Evolutionary conservation across 352 stramenopile genomes (phyloP), one percentile per base, ranked within the genome.

Genomic region (Globisporangium solare): DNA sequence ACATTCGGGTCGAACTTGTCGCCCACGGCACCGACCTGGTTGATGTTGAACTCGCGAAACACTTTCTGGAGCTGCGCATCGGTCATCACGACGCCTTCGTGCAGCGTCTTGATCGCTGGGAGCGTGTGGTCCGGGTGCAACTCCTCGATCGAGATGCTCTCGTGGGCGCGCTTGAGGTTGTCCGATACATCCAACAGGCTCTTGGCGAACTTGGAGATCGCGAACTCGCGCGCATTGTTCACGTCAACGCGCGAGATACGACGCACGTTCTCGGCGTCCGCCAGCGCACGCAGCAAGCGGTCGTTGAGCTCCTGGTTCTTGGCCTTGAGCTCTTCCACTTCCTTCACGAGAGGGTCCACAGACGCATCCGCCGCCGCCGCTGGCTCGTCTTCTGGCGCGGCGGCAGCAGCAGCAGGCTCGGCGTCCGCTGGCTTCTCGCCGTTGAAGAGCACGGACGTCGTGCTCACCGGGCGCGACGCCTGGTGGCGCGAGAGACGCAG

Each of bases 1-100:
- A 98, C 68, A 63, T 98, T 97, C 39, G 97, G 96, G 88, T 99
- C 96, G 67, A 99, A 99, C 68, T 91, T 94, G 67, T 99, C 97
- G 43, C 95, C 96, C 35, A 91, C 74, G 42, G 74, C 77, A 32
- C 96, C 96, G 66, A 97, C 98, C 54, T 94, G 88, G 24, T 83
- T 71, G 56, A 99, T 91, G 56, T 91, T 89, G 59, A 89, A 93
- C 61, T 92, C 84, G 41, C 75, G 67, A 66, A 99, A 98, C n/a
- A 98, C 94, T 82, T 99, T 99, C 54, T 91, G 80, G 51, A 99
- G 67, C 62, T 98, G 88, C 45, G 73, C 76, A 56, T 98, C 89
- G 27, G 97, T 99, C 94, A 99, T 98, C 57, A 92, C 76, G 31
- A 99, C 84, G 27, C 76, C 79, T 51, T 91, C 82, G 60, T 90